These are phyloP conservation scores for Pterula multifida DNA, from an alignment of 1,284 basidiomycete species.

Conservation along the genomic window DNA sequence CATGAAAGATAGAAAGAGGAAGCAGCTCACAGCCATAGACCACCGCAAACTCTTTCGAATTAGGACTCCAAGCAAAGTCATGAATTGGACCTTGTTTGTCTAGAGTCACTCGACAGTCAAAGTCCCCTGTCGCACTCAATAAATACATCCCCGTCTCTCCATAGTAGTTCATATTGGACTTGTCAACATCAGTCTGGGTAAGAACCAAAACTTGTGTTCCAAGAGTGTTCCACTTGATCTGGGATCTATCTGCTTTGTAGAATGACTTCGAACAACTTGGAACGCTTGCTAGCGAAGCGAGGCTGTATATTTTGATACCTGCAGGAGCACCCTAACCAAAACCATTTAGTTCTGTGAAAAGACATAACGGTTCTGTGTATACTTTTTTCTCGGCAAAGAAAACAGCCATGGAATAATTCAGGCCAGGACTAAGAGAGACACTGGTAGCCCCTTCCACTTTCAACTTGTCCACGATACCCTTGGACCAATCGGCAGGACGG, in stretches of 20 bases:
- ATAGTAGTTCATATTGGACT: slow-evolving; percentile 95
- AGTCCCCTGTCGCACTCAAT: slow-evolving; percentile 89
- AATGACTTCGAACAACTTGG: slow-evolving; percentile 82
- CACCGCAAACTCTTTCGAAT: slow-evolving; percentile 92
- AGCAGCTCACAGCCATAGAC: slow-evolving; percentile 81
- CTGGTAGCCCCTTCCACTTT: slow-evolving; percentile 73
- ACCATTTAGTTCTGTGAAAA: not conserved
- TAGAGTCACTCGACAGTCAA: slow-evolving; percentile 84
- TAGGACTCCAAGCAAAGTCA: slow-evolving; percentile 96
- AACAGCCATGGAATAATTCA: slow-evolving; percentile 77
- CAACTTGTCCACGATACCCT: slow-evolving; percentile 73
- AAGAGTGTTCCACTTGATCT: slow-evolving; percentile 93
- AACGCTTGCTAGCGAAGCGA: slow-evolving; percentile 47
- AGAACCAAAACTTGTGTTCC: slow-evolving; percentile 82
- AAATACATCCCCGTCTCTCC: slow-evolving; percentile 95
- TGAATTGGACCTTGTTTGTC: slow-evolving; percentile 98
- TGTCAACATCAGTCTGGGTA: slow-evolving; percentile 94
- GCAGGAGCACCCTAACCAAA: slow-evolving; percentile 76
- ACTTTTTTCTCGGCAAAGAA: slow-evolving; percentile 94
- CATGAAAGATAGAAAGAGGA: slow-evolving; percentile 4
- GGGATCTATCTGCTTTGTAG: slow-evolving; percentile 90
- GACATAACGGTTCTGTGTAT: slow-evolving; percentile 13
- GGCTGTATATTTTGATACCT: slow-evolving; percentile 74
- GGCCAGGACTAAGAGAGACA: slow-evolving; percentile 69
- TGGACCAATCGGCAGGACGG: slow-evolving; percentile 65